Percentiles rank a stretch among this genome's conserved stretches.
Evolutionary conservation across 2,329 filamentous ascomycete species (phyloP).

Genomic region (Ilyonectria mors-panacis): DNA sequence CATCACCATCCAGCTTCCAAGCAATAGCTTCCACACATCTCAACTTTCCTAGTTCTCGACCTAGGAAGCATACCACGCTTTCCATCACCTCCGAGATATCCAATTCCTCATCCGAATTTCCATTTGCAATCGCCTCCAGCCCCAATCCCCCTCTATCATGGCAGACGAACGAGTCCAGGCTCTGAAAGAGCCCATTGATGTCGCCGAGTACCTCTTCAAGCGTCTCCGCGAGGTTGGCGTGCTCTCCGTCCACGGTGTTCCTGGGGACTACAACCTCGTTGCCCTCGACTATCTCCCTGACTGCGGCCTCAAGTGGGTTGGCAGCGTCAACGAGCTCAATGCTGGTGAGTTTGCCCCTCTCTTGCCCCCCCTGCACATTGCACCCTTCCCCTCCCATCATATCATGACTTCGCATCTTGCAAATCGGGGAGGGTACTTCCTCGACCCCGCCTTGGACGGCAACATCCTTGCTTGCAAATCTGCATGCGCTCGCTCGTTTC

Average conservation of each 20-base stretch:
- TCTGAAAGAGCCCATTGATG: conserved; percentile 68
- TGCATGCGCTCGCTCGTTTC: conserved; percentile 27
- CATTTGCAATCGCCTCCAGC: not conserved
- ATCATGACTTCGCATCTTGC: conserved; percentile 34
- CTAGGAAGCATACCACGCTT: not conserved
- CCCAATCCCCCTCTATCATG: conserved; percentile 11
- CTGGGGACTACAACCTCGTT: conserved; percentile 81
- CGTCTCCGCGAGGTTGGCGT: conserved; percentile 76
- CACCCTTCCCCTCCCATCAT: not conserved
- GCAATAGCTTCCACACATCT: not conserved
- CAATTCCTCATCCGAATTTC: not conserved
- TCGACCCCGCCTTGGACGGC: conserved; percentile 19
- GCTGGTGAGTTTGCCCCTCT: conserved; percentile 65
- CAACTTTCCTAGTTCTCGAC: not conserved
- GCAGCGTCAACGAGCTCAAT: conserved; percentile 81
- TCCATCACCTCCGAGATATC: not conserved
- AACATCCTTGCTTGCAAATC: conserved; percentile 15
- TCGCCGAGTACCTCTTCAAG: conserved; percentile 78
- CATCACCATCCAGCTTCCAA: conserved; percentile 5
- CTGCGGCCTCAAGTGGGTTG: conserved; percentile 74
- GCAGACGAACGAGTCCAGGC: conserved; percentile 38
- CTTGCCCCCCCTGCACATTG: conserved; percentile 1
- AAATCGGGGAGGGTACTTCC: conserved; percentile 3
- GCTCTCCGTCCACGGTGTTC: conserved; percentile 77
- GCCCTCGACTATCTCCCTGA: conserved; percentile 76